Evolutionary conservation across 164 flowering plant species (phyloP).

Genomic region (Umbellularia californica): DNA sequence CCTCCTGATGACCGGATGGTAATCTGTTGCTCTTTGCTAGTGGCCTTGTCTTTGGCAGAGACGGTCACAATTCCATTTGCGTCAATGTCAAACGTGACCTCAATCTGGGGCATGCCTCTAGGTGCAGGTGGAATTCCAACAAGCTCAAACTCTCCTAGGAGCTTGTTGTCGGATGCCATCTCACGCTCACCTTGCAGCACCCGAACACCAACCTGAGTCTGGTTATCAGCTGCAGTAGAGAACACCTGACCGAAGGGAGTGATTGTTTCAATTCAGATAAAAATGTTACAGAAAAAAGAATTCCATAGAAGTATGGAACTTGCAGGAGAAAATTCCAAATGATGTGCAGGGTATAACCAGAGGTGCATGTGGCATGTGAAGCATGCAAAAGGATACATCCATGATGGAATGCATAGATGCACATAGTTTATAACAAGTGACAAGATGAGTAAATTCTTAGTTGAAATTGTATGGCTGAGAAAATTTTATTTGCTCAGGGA

Average conservation of each 20-base stretch:
- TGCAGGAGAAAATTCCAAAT: neutral
- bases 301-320: too few species aligned
- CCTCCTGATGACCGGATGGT: constrained; percentile 68
- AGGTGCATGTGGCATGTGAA: neutral
- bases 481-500: too few species aligned
- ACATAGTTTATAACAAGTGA: too few species aligned
- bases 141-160: constrained; percentile 58
- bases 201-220: constrained; percentile 46
- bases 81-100: constrained; percentile 52
- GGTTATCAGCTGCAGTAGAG: constrained; percentile 47
- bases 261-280: too few species aligned
- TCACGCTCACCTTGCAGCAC: constrained; percentile 77
- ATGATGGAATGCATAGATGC: neutral
- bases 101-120: constrained; percentile 63
- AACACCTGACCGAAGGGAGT: constrained; percentile 34
- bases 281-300: too few species aligned
- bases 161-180: constrained; percentile 60
- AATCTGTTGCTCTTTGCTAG: constrained; percentile 61
- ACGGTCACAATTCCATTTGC: constrained; percentile 70
- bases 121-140: constrained; percentile 72
- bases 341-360: neutral
- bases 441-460: too few species aligned
- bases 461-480: too few species aligned
- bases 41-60: constrained; percentile 69
- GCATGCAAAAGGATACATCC: neutral